These are phyloP conservation scores for Ganoderma lingzhi DNA, from an alignment of 1,284 basidiomycete species.

Conservation along the genomic window DNA sequence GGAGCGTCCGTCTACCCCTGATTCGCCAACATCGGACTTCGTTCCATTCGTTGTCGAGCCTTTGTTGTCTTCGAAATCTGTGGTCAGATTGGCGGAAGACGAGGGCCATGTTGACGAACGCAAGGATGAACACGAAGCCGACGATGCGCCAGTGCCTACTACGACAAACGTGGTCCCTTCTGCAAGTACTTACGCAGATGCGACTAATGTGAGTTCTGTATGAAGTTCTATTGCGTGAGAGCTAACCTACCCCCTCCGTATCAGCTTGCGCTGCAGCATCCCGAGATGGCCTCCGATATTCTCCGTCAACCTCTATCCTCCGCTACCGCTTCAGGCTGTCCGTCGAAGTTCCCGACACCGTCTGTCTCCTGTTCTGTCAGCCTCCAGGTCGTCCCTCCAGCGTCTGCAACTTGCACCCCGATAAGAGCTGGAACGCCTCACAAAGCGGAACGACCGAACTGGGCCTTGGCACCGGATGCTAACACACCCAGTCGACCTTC, in stretches of 20 bases:
- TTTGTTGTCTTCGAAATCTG: slow-evolving; percentile 3
- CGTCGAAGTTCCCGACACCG: slow-evolving; percentile 4
- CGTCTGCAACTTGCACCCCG: not conserved
- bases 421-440: slow-evolving; percentile 21
- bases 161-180: slow-evolving; percentile 15
- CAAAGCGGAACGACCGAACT: slow-evolving; percentile 24
- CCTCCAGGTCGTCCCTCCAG: slow-evolving; percentile 5
- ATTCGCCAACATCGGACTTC: not conserved
- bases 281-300: slow-evolving; percentile 18
- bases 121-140: not conserved
- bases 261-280: slow-evolving; percentile 21
- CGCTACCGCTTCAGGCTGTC: slow-evolving; percentile 4
- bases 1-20: not conserved
- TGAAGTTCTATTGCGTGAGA: not conserved
- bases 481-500: slow-evolving; percentile 35
- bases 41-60: slow-evolving; percentile 1
- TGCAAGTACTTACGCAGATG: slow-evolving; percentile 39
- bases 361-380: slow-evolving; percentile 6
- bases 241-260: not conserved
- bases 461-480: not conserved
- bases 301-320: slow-evolving; percentile 23
- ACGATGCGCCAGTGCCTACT: not conserved
- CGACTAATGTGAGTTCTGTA: slow-evolving; percentile 36
- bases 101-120: not conserved
- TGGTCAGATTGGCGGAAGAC: not conserved